phyloP scores from a whole-genome alignment of 352 stramenopile genomes.

The Aphanomyces invadans region DNA sequence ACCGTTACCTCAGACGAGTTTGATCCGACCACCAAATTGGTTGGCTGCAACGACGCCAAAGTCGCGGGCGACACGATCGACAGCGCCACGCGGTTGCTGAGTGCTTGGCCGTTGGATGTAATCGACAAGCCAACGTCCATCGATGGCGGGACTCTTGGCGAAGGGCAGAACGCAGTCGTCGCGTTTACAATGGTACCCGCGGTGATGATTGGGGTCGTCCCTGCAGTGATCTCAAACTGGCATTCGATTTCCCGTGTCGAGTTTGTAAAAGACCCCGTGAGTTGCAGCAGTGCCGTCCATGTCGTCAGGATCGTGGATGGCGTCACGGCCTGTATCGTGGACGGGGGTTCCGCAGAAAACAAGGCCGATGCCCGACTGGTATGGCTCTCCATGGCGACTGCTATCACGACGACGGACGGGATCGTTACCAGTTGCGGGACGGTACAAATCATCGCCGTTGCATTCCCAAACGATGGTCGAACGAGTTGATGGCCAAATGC shows the following conservation, averaged over 20 bases:
- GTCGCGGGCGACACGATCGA: not conserved
- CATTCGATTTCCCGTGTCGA: not conserved
- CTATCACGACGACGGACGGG: not conserved
- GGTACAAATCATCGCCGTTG: not conserved
- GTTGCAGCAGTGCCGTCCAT: not conserved
- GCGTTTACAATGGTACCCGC: not conserved
- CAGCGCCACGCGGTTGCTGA: not conserved
- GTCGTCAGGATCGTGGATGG: not conserved
- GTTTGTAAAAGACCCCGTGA: not conserved
- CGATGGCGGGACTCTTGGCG: not conserved
- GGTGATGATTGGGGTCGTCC: not conserved
- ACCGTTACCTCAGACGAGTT: not conserved
- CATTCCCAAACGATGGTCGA: not conserved
- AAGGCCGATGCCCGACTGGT: not conserved
- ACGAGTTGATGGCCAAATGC: not conserved
- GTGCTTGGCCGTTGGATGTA: constrained; percentile 1
- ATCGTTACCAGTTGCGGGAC: not conserved
- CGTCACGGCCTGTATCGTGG: not conserved
- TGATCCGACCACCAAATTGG: not conserved
- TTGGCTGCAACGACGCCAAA: not conserved
- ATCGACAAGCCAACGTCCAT: not conserved
- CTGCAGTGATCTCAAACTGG: not conserved
- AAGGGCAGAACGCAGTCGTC: not conserved
- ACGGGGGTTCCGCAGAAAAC: not conserved
- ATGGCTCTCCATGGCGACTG: not conserved